Conservation (phyloP, 2,329 filamentous ascomycete genomes). For the Coniochaeta pulveracea region DNA sequence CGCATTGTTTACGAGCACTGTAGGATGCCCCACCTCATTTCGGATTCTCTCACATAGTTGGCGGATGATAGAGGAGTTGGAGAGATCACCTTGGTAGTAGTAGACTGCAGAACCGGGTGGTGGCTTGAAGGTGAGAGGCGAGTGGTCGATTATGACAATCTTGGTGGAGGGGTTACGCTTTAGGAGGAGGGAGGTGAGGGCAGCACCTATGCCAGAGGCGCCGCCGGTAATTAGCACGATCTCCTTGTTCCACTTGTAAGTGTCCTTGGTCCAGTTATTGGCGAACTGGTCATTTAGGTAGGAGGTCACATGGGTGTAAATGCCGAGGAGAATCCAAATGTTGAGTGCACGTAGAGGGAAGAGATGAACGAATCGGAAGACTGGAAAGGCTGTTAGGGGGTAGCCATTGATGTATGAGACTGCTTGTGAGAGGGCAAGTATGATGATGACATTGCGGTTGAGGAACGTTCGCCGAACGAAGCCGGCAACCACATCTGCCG, state of each 20-base stretch:
- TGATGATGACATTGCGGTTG: too few relatives aligned
- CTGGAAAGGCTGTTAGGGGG: too few relatives aligned
- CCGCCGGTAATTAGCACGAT: slow-evolving; percentile 32
- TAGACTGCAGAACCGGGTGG: slow-evolving; percentile 12
- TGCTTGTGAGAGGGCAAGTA: too few relatives aligned
- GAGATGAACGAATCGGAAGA: too few relatives aligned
- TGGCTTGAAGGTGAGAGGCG: slow-evolving; percentile 17
- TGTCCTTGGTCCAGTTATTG: slow-evolving; percentile 8
- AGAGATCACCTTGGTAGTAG: slow-evolving; percentile 27
- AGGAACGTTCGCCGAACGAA: too few relatives aligned
- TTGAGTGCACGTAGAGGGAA: too few relatives aligned
- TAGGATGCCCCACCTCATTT: slow-evolving; percentile 23
- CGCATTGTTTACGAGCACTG: slow-evolving; percentile 24
- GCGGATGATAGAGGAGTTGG: slow-evolving; percentile 18
- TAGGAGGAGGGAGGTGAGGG: slow-evolving; percentile 20
- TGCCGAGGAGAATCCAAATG: too few relatives aligned
- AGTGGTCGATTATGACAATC: slow-evolving; percentile 23
- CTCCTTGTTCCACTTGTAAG: slow-evolving; percentile 26
- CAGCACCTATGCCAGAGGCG: slow-evolving; percentile 28
- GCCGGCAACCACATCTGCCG: too few relatives aligned
- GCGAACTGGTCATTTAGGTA: too few relatives aligned
- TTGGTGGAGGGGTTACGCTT: slow-evolving; percentile 14
- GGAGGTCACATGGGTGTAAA: too few relatives aligned
- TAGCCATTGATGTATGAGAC: too few relatives aligned
- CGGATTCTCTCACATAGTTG: slow-evolving; percentile 17